These are phyloP conservation scores for Penicillium brasilianum DNA, from an alignment of 2,329 filamentous ascomycete genomes.

Conservation along the genomic window DNA sequence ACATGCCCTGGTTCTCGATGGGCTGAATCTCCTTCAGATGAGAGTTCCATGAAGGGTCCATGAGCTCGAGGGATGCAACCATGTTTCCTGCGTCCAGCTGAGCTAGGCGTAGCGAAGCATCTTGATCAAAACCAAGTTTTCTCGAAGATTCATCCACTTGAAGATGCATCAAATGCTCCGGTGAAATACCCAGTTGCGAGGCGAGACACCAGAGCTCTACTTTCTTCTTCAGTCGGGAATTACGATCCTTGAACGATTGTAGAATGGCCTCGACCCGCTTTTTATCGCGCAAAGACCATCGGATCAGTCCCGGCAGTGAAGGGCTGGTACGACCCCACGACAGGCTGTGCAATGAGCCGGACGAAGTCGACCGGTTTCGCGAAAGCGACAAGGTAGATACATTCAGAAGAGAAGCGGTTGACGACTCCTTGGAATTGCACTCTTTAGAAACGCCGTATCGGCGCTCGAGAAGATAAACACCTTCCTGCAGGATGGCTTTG, in stretches of 20 bases:
- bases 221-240: conserved; percentile 15
- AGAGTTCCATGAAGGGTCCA: conserved; percentile 8
- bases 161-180: conserved; percentile 16
- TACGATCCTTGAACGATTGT: conserved; percentile 12
- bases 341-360: neutral
- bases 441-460: conserved; percentile 9
- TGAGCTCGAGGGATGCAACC: conserved; percentile 2
- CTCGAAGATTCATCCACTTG: conserved; percentile 9
- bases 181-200: conserved; percentile 12
- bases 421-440: neutral
- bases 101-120: conserved; percentile 12
- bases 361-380: neutral
- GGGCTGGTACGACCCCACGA: conserved; percentile 1
- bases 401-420: neutral
- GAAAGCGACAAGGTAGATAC: conserved; percentile 3
- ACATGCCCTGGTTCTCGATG: conserved; percentile 14
- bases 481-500: conserved; percentile 13
- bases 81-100: conserved; percentile 11
- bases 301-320: conserved; percentile 6
- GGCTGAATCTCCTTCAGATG: conserved; percentile 9
- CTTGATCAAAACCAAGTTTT: conserved; percentile 12
- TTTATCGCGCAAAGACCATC: conserved; percentile 14
- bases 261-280: conserved; percentile 13
- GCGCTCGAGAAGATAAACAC: conserved; percentile 11
- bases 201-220: conserved; percentile 14